Conservation (phyloP, 495 filamentous ascomycete species). For the Penicilliopsis zonata region DNA sequence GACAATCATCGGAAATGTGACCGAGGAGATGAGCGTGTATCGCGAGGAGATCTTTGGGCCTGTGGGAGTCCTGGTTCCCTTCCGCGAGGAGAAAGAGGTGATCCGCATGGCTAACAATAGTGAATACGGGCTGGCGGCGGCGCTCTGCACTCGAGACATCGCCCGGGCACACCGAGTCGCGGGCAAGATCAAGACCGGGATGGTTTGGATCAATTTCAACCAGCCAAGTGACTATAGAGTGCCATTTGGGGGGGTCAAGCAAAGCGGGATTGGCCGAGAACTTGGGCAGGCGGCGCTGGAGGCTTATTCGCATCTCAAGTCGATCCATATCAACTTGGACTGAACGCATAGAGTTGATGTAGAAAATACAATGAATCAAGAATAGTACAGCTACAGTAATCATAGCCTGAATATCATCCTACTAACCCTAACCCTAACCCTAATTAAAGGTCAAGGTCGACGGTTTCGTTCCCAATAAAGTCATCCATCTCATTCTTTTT, state of each 20-base stretch:
- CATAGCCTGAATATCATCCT: no score
- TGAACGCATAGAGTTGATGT: no score
- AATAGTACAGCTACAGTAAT: no score
- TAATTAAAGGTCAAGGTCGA: no score
- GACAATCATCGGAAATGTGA: slow-evolving; percentile 49
- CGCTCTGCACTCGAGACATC: slow-evolving; percentile 60
- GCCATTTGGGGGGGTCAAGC: slow-evolving; percentile 79
- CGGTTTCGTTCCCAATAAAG: no score
- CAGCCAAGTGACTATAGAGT: slow-evolving; percentile 53
- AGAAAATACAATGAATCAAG: no score
- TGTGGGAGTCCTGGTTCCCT: slow-evolving; percentile 44
- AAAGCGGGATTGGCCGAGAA: slow-evolving; percentile 73
- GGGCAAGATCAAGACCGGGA: slow-evolving; percentile 49
- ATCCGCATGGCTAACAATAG: slow-evolving; percentile 56
- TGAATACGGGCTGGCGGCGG: slow-evolving; percentile 51
- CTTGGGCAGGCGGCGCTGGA: slow-evolving; percentile 63
- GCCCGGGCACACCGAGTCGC: slow-evolving; percentile 47
- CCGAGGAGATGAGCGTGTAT: slow-evolving; percentile 39
- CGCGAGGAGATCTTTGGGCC: slow-evolving; percentile 57
- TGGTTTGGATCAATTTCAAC: slow-evolving; percentile 63
- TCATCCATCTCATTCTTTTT: no score
- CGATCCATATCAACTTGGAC: slow-evolving; percentile 60
- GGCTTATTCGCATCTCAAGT: slow-evolving; percentile 60
- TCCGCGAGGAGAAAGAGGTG: slow-evolving; percentile 45
- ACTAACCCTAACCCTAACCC: no score